Evolutionary conservation across 148 eudicot genomes (phyloP).

Genomic region (Fagopyrum homotropicum): DNA sequence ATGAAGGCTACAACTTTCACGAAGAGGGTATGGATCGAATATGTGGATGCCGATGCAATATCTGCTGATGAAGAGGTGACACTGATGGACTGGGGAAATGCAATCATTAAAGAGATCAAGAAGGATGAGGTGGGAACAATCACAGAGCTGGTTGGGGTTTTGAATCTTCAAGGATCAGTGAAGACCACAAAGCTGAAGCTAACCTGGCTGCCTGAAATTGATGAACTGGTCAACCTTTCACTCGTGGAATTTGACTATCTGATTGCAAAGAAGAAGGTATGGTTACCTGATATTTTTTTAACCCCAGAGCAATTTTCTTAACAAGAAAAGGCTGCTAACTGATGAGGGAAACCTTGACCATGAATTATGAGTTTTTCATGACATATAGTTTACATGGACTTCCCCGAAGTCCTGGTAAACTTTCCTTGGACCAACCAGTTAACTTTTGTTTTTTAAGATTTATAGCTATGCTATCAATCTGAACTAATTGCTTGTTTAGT

Average conservation of each 20-base stretch:
- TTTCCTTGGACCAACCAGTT: too few species aligned
- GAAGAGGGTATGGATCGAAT: constrained; percentile 75
- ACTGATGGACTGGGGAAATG: constrained; percentile 98
- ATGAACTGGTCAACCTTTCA: constrained; percentile 67
- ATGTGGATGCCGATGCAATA: constrained; percentile 66
- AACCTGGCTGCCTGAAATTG: constrained; percentile 79
- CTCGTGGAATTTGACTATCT: constrained; percentile 84
- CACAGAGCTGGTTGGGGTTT: constrained; percentile 54
- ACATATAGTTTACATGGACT: not conserved
- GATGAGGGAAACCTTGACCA: not conserved
- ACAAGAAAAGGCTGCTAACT: not conserved
- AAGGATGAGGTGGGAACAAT: constrained; percentile 68
- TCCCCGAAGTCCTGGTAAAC: too few species aligned
- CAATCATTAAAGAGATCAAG: constrained; percentile 67
- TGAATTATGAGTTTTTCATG: not conserved
- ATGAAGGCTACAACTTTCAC: constrained; percentile 75
- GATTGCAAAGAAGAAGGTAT: constrained; percentile 89
- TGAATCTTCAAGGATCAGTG: constrained; percentile 84
- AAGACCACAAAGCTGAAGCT: constrained; percentile 97
- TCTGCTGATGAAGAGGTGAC: constrained; percentile 82
- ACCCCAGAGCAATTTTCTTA: not conserved
- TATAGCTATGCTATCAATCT: too few species aligned
- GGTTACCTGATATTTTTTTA: not conserved
- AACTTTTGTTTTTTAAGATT: too few species aligned
- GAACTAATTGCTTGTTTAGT: too few species aligned